These are phyloP conservation scores for Rhizophagus clarus DNA, from an alignment of 192 early-diverging fungal species.

Conservation along the genomic window DNA sequence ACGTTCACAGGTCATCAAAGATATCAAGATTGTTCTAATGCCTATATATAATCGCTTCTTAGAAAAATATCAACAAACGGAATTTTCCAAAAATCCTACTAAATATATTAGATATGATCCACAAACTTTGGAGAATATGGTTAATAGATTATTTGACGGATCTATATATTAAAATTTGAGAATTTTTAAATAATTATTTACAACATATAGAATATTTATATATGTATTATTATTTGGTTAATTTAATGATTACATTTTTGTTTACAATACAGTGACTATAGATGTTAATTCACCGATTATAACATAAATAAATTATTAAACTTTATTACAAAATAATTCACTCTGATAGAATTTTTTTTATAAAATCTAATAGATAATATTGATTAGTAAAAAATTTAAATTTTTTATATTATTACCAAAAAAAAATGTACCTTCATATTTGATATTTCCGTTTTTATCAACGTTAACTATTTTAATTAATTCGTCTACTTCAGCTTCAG, in stretches of 20 bases:
- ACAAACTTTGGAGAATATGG: constrained; percentile 60
- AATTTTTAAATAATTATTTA: background rate
- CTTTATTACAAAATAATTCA: no score
- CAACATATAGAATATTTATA: background rate
- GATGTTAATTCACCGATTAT: background rate
- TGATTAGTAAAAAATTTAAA: background rate
- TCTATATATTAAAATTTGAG: constrained; percentile 3
- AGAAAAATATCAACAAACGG: constrained; percentile 64
- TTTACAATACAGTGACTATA: no score
- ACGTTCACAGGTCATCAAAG: constrained; percentile 66
- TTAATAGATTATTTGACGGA: constrained; percentile 66
- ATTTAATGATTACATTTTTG: no score
- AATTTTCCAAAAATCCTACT: constrained; percentile 80
- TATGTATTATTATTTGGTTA: background rate
- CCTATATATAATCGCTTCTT: constrained; percentile 79
- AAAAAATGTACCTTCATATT: constrained; percentile 66
- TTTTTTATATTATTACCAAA: no score
- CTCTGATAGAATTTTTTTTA: background rate
- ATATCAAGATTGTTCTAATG: constrained; percentile 70
- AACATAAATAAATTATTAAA: no score
- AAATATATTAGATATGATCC: constrained; percentile 85
- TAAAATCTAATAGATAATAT: background rate
- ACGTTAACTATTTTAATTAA: constrained; percentile 73
- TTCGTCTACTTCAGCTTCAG: constrained; percentile 78
- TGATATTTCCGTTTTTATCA: constrained; percentile 78